A percentile compares a stretch with the other conserved stretches of the same genome.
Evolutionary conservation across 148 eudicot species (phyloP).

Genomic region (Vaccinium vitisidaea): DNA sequence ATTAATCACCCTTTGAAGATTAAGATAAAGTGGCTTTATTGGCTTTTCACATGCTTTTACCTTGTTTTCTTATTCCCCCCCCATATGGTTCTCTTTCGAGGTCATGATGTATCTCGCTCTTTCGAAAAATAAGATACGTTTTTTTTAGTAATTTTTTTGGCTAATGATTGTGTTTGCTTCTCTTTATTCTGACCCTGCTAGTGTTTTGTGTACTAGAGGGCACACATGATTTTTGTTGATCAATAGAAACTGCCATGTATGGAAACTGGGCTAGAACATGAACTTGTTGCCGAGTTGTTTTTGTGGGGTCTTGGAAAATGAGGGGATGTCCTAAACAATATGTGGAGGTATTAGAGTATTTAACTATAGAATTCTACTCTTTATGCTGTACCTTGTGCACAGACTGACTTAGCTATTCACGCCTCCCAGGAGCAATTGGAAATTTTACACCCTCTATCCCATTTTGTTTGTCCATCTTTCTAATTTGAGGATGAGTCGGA

Average conservation of each 20-base stretch:
- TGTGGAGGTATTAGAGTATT: neutral
- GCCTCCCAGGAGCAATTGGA: neutral
- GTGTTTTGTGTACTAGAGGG: neutral
- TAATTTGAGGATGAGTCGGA: neutral
- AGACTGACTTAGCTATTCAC: neutral
- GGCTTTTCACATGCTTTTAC: neutral
- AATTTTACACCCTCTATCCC: neutral
- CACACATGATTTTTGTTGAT: neutral
- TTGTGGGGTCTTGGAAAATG: neutral
- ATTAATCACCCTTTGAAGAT: neutral
- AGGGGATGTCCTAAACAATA: neutral
- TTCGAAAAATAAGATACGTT: neutral
- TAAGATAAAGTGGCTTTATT: neutral
- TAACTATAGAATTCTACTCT: neutral
- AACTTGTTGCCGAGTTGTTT: neutral
- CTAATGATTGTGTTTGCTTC: neutral
- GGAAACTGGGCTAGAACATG: neutral
- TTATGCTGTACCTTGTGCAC: neutral
- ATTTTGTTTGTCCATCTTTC: neutral
- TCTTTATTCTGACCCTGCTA: neutral
- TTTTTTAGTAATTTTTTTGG: neutral
- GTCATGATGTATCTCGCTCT: neutral
- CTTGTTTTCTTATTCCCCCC: neutral
- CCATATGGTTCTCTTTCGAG: neutral
- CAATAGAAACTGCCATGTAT: too few species aligned